A percentile compares a stretch with the other conserved stretches of the same genome.
Conservation (phyloP, 2,329 filamentous ascomycete species). For the Trichoderma oligosporum region DNA sequence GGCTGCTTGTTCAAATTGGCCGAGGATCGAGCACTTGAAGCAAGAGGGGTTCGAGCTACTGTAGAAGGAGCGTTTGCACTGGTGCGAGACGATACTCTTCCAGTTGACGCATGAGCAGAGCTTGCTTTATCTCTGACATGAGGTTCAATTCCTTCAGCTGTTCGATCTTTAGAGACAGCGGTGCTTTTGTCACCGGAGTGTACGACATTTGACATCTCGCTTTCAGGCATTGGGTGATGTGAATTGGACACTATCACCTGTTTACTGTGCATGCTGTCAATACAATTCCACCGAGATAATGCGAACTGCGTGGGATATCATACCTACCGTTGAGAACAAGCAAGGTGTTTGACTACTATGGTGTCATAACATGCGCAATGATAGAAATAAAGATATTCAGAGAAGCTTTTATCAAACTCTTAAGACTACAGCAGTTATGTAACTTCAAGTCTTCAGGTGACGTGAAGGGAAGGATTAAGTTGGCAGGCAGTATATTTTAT, state of each 20-base stretch:
- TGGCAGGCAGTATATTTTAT: neutral
- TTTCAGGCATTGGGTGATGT: slow-evolving; percentile 1
- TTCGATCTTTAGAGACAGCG: neutral
- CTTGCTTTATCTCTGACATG: neutral
- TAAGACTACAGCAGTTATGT: neutral
- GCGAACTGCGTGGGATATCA: neutral
- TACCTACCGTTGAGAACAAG: slow-evolving; percentile 3
- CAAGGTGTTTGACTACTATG: neutral
- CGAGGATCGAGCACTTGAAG: slow-evolving; percentile 35
- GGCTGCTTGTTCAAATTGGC: slow-evolving; percentile 47
- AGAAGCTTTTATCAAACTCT: neutral
- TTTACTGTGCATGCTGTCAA: neutral
- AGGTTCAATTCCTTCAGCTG: neutral
- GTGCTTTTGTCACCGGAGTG: neutral
- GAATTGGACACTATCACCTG: neutral
- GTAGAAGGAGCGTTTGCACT: slow-evolving; percentile 19
- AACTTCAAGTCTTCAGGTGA: neutral
- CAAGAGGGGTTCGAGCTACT: slow-evolving; percentile 21
- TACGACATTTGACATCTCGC: neutral
- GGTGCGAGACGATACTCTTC: slow-evolving; percentile 5
- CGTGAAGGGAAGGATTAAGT: neutral
- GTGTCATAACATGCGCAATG: slow-evolving; percentile 12
- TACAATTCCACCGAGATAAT: neutral
- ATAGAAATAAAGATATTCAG: neutral
- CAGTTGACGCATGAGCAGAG: neutral